Base-by-base conservation (phyloP, 2,329 filamentous ascomycete genomes). In the Neonectria coccinea region DNA sequence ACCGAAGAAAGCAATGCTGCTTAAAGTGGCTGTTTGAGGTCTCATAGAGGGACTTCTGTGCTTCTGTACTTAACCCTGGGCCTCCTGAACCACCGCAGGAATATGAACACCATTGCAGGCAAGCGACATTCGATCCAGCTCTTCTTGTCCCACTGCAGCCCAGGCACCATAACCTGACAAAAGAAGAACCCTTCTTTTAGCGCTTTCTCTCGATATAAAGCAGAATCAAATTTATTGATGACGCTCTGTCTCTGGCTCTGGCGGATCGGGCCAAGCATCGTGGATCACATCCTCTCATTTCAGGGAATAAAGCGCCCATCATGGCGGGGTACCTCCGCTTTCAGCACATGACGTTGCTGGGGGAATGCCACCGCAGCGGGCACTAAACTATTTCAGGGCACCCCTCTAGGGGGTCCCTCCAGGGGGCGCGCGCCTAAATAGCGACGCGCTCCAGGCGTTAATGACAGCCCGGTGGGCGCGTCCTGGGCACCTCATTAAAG, bases 341-440 rank as follows among this genome's bases (percentile, higher is more conserved):
- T 18, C 31, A 33, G 59, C 11, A 27, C 55, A 62, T 36, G 48
- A 56, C 59, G 70, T 73, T 73, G 70, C 69, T 70, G 36, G 54
- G 69, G 70, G 62, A 70, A 71, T 67, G 60, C 56, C 25, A 57
- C 56, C 29, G 44, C 36, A 62, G 59, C 61, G 64, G 61, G 53
- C 64, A 59, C 64, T 70, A 72, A 39, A 22, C 53, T 57, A 45
- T 41, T 72, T 64, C 45, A 59, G 60, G 64, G 59, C 50, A 59
- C 14, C n/a, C 47, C 55, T 64, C 45, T 55, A 58, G 64, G 59
- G 55, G 62, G 16, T 22, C 47, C 55, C 53, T 59, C 59, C 50
- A 56, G 56, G n/a, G 63, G 36, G 36, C 36, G 42, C 64, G 62
- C 67, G 70, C 65, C 64, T 65, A 60, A 51, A 42, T 47, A 55